phyloP scores from a whole-genome alignment of 345 rosid genomes.

The Aegle marmelos region DNA sequence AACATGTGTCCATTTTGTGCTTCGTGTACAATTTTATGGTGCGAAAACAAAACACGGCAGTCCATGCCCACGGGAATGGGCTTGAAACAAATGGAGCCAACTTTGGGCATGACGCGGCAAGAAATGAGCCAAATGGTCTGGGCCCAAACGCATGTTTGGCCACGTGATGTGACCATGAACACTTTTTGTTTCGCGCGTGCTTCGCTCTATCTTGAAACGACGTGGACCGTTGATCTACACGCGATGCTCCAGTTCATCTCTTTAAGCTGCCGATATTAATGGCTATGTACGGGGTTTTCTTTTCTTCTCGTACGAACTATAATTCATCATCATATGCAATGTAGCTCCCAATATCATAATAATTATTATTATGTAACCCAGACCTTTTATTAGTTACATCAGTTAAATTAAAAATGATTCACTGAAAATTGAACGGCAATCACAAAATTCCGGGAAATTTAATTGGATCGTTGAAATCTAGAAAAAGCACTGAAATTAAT shows the following conservation, averaged over 20 bases:
- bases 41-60: neutral
- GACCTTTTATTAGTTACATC: neutral
- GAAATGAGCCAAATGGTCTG: neutral
- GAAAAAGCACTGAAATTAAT: neutral
- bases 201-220: neutral
- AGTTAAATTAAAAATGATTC: neutral
- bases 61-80: neutral
- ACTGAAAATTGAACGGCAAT: neutral
- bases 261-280: neutral
- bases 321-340: too few relatives aligned
- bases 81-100: neutral
- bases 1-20: neutral
- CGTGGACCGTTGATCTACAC: conserved; percentile 16
- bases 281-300: neutral
- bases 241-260: neutral
- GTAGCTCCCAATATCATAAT: neutral
- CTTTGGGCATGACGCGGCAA: neutral
- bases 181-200: neutral
- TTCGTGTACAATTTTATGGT: neutral
- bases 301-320: too few relatives aligned
- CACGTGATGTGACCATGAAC: conserved; percentile 4
- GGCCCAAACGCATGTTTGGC: neutral
- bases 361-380: neutral
- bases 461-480: neutral
- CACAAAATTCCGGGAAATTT: neutral